Evolutionary conservation across 257 asterid species (phyloP).

Genomic region (Salvia rosmarinus): DNA sequence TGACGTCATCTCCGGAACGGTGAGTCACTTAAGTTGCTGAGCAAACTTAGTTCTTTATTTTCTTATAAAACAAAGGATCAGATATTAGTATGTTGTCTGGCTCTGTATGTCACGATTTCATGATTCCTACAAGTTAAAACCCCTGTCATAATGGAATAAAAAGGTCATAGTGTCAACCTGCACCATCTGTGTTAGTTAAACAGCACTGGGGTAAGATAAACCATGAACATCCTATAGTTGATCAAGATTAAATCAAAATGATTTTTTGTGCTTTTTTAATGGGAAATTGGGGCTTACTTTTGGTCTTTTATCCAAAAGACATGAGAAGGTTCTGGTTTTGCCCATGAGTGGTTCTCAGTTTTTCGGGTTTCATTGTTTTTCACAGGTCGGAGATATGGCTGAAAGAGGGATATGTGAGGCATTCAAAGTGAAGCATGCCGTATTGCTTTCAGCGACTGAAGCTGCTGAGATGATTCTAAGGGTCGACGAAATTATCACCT

Average conservation of each 20-base stretch:
- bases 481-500: constrained; percentile 86
- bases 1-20: constrained; percentile 75
- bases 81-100: not conserved
- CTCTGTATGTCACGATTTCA: not conserved
- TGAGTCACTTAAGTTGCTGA: not conserved
- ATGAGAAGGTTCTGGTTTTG: too few species aligned
- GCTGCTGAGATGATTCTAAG: constrained; percentile 91
- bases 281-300: too few species aligned
- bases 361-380: not conserved
- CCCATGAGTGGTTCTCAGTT: not conserved
- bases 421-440: constrained; percentile 90
- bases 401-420: constrained; percentile 84
- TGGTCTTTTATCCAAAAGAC: too few species aligned
- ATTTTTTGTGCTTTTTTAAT: too few species aligned
- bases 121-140: not conserved
- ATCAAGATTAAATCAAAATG: not conserved
- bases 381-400: constrained; percentile 83
- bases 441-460: constrained; percentile 86
- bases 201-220: not conserved
- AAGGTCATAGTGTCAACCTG: not conserved
- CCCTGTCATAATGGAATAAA: not conserved
- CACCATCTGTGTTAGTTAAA: not conserved
- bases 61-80: not conserved
- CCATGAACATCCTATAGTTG: not conserved
- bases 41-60: not conserved